phyloP scores from a whole-genome alignment of 75 land plant genomes.

The Sequoiadendron giganteum region DNA sequence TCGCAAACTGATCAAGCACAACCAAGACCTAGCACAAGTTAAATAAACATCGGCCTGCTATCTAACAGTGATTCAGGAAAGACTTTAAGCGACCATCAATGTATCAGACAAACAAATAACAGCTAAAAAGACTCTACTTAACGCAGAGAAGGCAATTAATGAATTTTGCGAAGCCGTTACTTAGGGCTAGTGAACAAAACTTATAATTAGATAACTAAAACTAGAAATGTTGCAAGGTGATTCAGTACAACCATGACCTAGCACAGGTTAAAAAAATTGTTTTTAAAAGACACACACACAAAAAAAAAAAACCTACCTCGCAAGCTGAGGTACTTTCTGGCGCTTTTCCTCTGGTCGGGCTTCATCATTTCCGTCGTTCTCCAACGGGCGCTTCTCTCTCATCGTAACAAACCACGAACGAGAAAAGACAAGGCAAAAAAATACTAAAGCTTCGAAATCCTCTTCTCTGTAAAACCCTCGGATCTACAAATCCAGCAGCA shows the following conservation, averaged over 20 bases:
- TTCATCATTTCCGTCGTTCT: slow-evolving; percentile 7
- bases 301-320: slow-evolving; percentile 24
- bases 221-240: not conserved
- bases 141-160: not conserved
- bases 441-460: not conserved
- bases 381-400: slow-evolving; percentile 29
- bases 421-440: not conserved
- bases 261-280: not conserved
- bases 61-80: too few species aligned
- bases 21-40: too few species aligned
- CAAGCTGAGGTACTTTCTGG: slow-evolving; percentile 39
- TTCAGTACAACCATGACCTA: not conserved
- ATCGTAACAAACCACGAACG: not conserved
- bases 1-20: too few species aligned
- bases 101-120: too few species aligned
- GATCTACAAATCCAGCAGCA: slow-evolving; percentile 5
- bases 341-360: slow-evolving; percentile 38
- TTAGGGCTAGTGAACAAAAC: not conserved
- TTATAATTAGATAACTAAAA: not conserved
- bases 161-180: not conserved
- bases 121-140: not conserved
- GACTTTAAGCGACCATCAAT: too few species aligned
- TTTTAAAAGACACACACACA: not conserved
- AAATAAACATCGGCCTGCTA: too few species aligned
- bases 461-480: not conserved